Percentiles rank a stretch among this genome's conserved stretches.
phyloP scores from a whole-genome alignment of 169 alveolate species.

The Cryptosporidium canis region DNA sequence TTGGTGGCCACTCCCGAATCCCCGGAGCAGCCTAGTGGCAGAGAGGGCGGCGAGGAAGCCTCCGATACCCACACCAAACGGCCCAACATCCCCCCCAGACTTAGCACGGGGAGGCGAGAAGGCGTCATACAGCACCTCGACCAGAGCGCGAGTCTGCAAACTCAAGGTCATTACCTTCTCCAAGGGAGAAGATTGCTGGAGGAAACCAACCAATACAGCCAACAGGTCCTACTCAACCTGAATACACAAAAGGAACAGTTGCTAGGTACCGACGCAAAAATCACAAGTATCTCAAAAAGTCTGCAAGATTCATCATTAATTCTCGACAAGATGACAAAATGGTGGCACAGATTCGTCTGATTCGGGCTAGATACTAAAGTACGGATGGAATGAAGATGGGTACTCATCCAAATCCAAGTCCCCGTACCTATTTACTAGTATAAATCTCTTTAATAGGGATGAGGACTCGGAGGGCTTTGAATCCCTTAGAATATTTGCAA shows the following conservation, averaged over 20 bases:
- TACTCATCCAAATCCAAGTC: not conserved
- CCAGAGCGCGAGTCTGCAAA: not conserved
- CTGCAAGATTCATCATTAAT: constrained; percentile 33
- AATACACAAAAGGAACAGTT: constrained; percentile 65
- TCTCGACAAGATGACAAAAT: constrained; percentile 56
- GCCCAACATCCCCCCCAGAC: not conserved
- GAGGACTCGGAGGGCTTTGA: not conserved
- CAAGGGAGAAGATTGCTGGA: constrained; percentile 53
- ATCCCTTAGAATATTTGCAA: not conserved
- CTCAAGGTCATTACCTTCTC: not conserved
- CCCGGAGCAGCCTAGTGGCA: not conserved
- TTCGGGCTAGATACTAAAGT: not conserved
- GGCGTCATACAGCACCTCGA: not conserved
- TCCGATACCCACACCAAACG: not conserved
- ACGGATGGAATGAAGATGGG: constrained; percentile 43
- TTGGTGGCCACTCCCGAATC: not conserved
- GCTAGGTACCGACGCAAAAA: not conserved
- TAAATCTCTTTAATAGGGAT: not conserved
- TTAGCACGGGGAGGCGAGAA: not conserved
- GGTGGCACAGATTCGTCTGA: constrained; percentile 49
- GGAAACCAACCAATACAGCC: constrained; percentile 64
- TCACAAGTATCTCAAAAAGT: not conserved
- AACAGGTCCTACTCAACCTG: constrained; percentile 35
- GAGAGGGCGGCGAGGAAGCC: not conserved
- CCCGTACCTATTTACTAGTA: not conserved